Percentiles rank a stretch among this genome's conserved stretches.
These are phyloP conservation scores for Clonostachys rhizophaga DNA, from an alignment of 2,329 filamentous ascomycete species.

Conservation along the genomic window DNA sequence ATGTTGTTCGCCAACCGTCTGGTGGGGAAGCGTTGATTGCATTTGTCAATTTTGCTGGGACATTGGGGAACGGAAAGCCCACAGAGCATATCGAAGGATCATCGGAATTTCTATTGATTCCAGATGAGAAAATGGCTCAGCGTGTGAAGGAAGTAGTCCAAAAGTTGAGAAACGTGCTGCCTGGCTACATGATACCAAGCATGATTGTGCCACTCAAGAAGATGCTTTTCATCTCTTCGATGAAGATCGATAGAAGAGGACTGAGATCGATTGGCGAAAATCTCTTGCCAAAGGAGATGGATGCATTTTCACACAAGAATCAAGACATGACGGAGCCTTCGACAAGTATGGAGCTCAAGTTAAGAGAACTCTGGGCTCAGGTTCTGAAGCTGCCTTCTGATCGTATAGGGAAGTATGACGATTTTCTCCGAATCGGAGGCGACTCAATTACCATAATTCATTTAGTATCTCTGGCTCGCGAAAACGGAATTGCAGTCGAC, in stretches of 20 bases:
- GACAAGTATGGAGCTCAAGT: background rate
- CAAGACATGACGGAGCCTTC: slow-evolving; percentile 2
- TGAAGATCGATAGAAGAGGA: slow-evolving; percentile 8
- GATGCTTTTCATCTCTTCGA: slow-evolving; percentile 9
- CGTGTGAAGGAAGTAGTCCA: too few relatives aligned
- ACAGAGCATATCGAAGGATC: too few relatives aligned
- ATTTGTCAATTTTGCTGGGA: background rate
- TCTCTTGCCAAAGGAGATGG: slow-evolving; percentile 25
- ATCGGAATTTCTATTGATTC: too few relatives aligned
- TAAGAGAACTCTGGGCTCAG: slow-evolving; percentile 21
- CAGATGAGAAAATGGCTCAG: too few relatives aligned
- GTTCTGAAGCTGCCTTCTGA: slow-evolving; percentile 26
- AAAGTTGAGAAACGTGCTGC: background rate
- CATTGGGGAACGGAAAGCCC: too few relatives aligned
- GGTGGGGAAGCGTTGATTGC: background rate
- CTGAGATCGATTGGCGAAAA: slow-evolving; percentile 19
- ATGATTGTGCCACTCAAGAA: slow-evolving; percentile 3
- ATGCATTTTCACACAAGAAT: slow-evolving; percentile 21
- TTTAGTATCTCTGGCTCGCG: background rate
- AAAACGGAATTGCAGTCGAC: background rate
- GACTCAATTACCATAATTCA: slow-evolving; percentile 8
- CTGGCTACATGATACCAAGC: slow-evolving; percentile 7
- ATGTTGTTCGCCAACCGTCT: too few relatives aligned
- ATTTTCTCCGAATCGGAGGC: slow-evolving; percentile 6
- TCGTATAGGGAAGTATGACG: slow-evolving; percentile 4